Evolutionary conservation across 805 yeast species (phyloP).

Genomic region (Ogataea neopini): DNA sequence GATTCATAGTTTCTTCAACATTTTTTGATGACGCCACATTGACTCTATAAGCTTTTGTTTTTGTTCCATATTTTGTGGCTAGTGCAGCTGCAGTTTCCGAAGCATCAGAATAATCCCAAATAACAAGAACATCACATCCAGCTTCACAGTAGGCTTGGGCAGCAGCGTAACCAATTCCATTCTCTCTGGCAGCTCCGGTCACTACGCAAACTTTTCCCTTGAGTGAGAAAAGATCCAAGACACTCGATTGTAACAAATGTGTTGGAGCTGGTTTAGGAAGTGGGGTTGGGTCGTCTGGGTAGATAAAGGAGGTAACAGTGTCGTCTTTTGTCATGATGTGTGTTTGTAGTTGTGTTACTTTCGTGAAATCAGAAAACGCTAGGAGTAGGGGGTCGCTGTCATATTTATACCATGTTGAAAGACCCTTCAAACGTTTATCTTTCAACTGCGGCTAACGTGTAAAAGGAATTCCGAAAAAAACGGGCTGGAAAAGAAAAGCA

Average conservation of each 20-base stretch:
- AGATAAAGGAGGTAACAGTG: constrained; percentile 26
- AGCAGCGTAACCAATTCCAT: constrained; percentile 77
- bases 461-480: constrained; percentile 6
- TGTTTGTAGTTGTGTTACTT: no score
- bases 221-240: constrained; percentile 64
- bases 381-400: no score
- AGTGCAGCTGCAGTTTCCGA: constrained; percentile 22
- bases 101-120: constrained; percentile 37
- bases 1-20: constrained; percentile 35
- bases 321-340: constrained; percentile 27
- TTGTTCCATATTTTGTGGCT: constrained; percentile 30
- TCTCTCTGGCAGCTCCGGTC: constrained; percentile 71
- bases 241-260: constrained; percentile 19
- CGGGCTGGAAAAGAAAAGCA: neutral
- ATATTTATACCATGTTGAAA: neutral
- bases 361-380: no score
- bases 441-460: neutral
- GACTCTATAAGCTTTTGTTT: constrained; percentile 32
- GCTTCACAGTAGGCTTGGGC: constrained; percentile 86
- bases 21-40: constrained; percentile 39
- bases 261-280: constrained; percentile 32
- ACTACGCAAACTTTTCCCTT: constrained; percentile 82
- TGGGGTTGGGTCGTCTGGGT: constrained; percentile 27
- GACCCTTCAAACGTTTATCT: no score
- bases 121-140: constrained; percentile 73